Conservation (phyloP, 176 grass and related monocot genomes). For the Cenchrus fungigraminus region DNA sequence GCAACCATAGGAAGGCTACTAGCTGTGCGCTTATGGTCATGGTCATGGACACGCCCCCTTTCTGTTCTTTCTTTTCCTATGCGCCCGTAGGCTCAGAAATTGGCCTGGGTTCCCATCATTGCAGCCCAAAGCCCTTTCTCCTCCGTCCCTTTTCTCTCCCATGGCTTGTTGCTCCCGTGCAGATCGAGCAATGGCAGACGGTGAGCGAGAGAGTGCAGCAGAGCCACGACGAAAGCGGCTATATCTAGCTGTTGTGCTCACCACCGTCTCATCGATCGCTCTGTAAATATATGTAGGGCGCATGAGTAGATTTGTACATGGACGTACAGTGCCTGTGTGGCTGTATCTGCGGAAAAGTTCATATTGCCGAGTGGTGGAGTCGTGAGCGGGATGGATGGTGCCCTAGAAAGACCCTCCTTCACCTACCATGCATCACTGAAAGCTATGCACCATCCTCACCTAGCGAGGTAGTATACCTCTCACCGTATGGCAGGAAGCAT, state of each 20-base stretch:
- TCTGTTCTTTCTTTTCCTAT: slow-evolving; percentile 73
- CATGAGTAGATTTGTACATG: slow-evolving; percentile 38
- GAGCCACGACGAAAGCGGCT: slow-evolving; percentile 39
- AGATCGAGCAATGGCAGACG: not conserved
- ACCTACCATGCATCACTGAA: slow-evolving; percentile 91
- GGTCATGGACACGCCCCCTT: slow-evolving; percentile 35
- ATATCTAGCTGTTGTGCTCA: not conserved
- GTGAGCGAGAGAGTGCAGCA: slow-evolving; percentile 1
- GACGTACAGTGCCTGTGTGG: not conserved
- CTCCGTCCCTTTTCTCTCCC: not conserved
- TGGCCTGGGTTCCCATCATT: slow-evolving; percentile 59
- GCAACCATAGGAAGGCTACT: not conserved
- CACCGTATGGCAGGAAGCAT: slow-evolving; percentile 45
- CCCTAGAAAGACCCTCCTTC: slow-evolving; percentile 59
- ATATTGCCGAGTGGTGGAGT: slow-evolving; percentile 27
- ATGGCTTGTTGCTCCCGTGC: slow-evolving; percentile 6
- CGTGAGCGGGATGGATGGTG: slow-evolving; percentile 45
- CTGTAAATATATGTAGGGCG: slow-evolving; percentile 12
- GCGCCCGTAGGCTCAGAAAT: slow-evolving; percentile 45
- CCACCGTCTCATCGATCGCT: not conserved
- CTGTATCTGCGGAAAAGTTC: slow-evolving; percentile 24
- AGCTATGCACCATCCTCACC: slow-evolving; percentile 71
- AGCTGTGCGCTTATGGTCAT: too few species aligned
- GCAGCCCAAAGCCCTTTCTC: slow-evolving; percentile 17
- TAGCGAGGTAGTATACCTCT: not conserved